Evolutionary conservation across 202 grass and related monocot genomes (phyloP), one percentile per base, ranked within the genome.

Genomic region (Schoenoplectus triqueter): DNA sequence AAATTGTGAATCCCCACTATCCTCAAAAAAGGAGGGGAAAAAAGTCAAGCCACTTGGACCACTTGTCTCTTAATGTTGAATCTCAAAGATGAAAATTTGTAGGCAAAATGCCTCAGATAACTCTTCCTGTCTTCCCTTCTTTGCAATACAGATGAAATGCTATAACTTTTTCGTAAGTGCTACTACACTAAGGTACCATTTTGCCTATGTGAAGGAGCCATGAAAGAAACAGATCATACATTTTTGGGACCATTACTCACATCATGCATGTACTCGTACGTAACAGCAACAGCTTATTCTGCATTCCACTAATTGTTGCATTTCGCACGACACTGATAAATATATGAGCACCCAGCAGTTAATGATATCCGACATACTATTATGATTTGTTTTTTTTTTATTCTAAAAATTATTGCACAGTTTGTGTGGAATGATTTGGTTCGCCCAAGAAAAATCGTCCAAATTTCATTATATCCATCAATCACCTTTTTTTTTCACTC

Each of bases 271-370:
- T n/a, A n/a, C 56, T 59, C 56, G 15, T 5, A 59, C 56, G 15
- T 5, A 59, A 54, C 48, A 74, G 71, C 17, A 52, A 74, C 10
- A 57, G 2, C 11, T 78, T 78, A 59, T 42, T 59, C 50, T 59
- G 47, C 52, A 78, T 78, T 57, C 49, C 74, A 60, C 74, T 78
- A 59, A 75, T 75, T 75, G 46, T 73, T 73, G 3, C 18, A 54
- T 52, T 75, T 54, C 3, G 19, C 66, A 5, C 3, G 3, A 22
- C 17, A 47, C 13, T 69, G 4, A 71, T 71, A 45, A 71, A 22
- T 31, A 66, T 39, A 14, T 31, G 31, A 22, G 40, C 22, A 66
- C 9, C 9, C 11, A 66, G 21, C 21, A 17, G n/a, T 49, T 3
- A 19, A 19, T 21, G 42, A 51, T 51, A 10, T 50, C 1, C 8